phyloP scores from a whole-genome alignment of 2,329 filamentous ascomycete species.

The Talaromyces verruculosus region DNA sequence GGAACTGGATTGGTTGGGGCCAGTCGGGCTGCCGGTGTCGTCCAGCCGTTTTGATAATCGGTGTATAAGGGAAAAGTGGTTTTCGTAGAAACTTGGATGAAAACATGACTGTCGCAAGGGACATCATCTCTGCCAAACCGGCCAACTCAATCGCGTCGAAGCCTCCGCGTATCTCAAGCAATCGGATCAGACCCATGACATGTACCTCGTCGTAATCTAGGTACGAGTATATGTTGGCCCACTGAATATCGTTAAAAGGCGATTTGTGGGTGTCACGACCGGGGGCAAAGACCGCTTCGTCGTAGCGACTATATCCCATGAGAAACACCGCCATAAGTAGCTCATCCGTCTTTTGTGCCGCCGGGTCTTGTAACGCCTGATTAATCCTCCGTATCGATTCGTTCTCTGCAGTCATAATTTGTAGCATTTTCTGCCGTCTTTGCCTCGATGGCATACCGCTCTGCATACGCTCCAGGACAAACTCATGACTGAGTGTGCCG shows the following conservation, averaged over 20 bases:
- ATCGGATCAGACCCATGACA: constrained; percentile 28
- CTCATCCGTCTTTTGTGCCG: constrained; percentile 26
- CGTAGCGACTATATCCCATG: constrained; percentile 28
- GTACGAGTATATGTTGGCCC: constrained; percentile 28
- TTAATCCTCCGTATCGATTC: constrained; percentile 29
- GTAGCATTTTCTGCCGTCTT: constrained; percentile 19
- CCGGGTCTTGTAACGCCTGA: constrained; percentile 25
- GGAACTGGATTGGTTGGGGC: constrained; percentile 22
- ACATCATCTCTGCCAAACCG: constrained; percentile 28
- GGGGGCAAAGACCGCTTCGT: constrained; percentile 21
- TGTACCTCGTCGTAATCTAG: constrained; percentile 27
- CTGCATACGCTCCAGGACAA: constrained; percentile 21
- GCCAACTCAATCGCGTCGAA: constrained; percentile 26
- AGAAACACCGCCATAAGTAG: constrained; percentile 28
- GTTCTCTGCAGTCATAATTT: constrained; percentile 22
- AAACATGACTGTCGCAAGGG: constrained; percentile 27
- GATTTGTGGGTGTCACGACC: constrained; percentile 25
- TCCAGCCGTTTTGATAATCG: constrained; percentile 23
- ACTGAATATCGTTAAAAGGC: constrained; percentile 27
- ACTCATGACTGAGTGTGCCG: constrained; percentile 22
- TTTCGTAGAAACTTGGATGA: constrained; percentile 26
- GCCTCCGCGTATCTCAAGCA: constrained; percentile 28
- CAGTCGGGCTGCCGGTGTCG: constrained; percentile 20
- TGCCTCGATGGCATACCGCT: constrained; percentile 17
- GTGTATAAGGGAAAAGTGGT: constrained; percentile 26